A percentile compares a stretch with the other conserved stretches of the same genome.
Conservation (phyloP, 192 early-diverging fungal genomes). For the Backusella sp. region DNA sequence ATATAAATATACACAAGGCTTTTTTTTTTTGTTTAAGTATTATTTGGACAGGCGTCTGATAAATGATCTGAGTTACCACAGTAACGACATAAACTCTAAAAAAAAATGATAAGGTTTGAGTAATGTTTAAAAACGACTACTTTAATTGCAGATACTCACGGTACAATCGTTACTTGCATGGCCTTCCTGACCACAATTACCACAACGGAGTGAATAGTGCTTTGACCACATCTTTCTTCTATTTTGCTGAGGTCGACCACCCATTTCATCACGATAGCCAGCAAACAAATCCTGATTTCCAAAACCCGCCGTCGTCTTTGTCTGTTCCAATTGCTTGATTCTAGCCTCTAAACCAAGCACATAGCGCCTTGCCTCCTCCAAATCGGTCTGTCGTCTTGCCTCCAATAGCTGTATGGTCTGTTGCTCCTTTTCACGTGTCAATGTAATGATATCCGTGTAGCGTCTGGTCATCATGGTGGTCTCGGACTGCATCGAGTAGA, state of each 20-base stretch:
- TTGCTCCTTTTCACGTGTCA: slow-evolving; percentile 45
- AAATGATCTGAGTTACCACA: slow-evolving; percentile 25
- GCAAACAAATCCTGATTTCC: slow-evolving; percentile 32
- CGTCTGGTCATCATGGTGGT: slow-evolving; percentile 41
- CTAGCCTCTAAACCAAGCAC: slow-evolving; percentile 33
- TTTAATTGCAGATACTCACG: neutral
- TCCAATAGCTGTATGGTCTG: slow-evolving; percentile 8
- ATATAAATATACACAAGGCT: neutral
- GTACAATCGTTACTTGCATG: slow-evolving; percentile 46
- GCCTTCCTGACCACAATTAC: slow-evolving; percentile 49
- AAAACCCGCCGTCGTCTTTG: slow-evolving; percentile 14
- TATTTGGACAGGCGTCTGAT: slow-evolving; percentile 23
- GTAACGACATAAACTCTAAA: slow-evolving; percentile 24
- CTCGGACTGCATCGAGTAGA: slow-evolving; percentile 51
- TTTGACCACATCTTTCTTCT: neutral
- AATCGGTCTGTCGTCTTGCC: slow-evolving; percentile 42
- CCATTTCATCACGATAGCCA: slow-evolving; percentile 24
- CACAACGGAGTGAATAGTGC: slow-evolving; percentile 36
- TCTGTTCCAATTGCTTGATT: slow-evolving; percentile 15
- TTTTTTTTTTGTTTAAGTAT: neutral
- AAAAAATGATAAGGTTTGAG: neutral
- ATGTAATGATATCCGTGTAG: slow-evolving; percentile 40
- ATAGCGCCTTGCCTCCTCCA: slow-evolving; percentile 50
- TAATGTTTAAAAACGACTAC: neutral
- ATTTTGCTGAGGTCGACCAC: neutral